phyloP scores from a whole-genome alignment of 2,329 filamentous ascomycete genomes.

The Penicillium sp. region DNA sequence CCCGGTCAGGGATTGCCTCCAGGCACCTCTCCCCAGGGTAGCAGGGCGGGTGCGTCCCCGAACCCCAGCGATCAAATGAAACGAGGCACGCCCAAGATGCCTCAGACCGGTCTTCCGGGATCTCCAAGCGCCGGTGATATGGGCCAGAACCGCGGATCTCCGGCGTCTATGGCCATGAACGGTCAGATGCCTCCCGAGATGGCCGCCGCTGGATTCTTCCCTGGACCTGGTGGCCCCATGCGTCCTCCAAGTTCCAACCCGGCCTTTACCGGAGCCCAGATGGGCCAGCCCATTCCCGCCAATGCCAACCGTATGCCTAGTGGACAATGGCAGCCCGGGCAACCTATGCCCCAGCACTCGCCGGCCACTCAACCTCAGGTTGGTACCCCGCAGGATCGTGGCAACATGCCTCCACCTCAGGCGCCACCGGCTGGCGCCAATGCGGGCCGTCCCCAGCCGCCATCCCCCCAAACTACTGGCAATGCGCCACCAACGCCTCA shows the following conservation, averaged over 20 bases:
- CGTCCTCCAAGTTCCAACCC: slow-evolving; percentile 60
- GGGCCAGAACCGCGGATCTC: slow-evolving; percentile 60
- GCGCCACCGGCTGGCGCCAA: slow-evolving; percentile 45
- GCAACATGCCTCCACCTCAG: slow-evolving; percentile 54
- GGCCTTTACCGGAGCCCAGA: slow-evolving; percentile 45
- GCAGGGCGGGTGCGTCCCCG: slow-evolving; percentile 60
- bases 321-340: slow-evolving; percentile 45
- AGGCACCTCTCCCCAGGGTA: slow-evolving; percentile 61
- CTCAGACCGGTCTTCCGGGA: slow-evolving; percentile 56
- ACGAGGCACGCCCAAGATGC: slow-evolving; percentile 63
- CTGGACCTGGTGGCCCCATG: slow-evolving; percentile 51
- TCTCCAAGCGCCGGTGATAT: slow-evolving; percentile 63
- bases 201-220: slow-evolving; percentile 43
- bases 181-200: slow-evolving; percentile 54
- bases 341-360: slow-evolving; percentile 52
- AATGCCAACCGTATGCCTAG: slow-evolving; percentile 44
- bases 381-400: slow-evolving; percentile 60
- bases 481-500: slow-evolving; percentile 63
- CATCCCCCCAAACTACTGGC: slow-evolving; percentile 47
- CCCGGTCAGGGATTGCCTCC: slow-evolving; percentile 52
- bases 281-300: slow-evolving; percentile 48
- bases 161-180: slow-evolving; percentile 60
- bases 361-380: slow-evolving; percentile 47
- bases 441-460: slow-evolving; percentile 44
- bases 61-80: slow-evolving; percentile 66